Evolutionary conservation across 352 stramenopile genomes (phyloP), one percentile per base, ranked within the genome.

Genomic region (Plasmopara viticola): DNA sequence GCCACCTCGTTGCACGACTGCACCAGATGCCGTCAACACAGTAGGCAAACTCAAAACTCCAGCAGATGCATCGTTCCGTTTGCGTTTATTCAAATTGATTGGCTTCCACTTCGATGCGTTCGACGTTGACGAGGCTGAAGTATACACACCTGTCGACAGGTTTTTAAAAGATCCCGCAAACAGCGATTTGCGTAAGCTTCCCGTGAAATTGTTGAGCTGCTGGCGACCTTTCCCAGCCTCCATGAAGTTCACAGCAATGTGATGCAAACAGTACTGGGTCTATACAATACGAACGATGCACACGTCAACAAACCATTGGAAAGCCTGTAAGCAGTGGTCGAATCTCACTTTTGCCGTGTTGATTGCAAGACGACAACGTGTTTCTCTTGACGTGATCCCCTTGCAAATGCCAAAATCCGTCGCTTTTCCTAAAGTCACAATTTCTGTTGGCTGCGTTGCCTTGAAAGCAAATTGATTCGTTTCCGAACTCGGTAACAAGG

Each of bases 381-480:
- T 60, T 53, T 90, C 80, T 46, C 58, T 60, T 9, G 62, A 66
- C 0, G 63, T 90, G 34, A 65, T 82, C 50, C 78, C 78, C 43
- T 51, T 90, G 58, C 83, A 93, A 35, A 90, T 83, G 8, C 79
- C 83, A 52, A 82, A 93, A 60, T 93, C 83, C 28, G 84, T 51
- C 0, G 79, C 69, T 2, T 53, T 66, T 8, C 83, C 83, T 7
- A 93, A 62, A 50, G 69, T 70, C 15, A 89, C 79, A 31, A 93
- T 44, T 39, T 91, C 72, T 13, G 73, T 56, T 6, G 64, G 38
- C 25, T 76, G 68, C n/a, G 70, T 65, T 8, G 78, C 69, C 51
- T 88, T 90, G 53, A 93, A 84, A 28, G 83, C 78, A 59, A 93
- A 93, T 33, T 78, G 75, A 46, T 83, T 87, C 53, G 81, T 79